These are phyloP conservation scores for Sporobolomyces roseus DNA, from an alignment of 768 basidiomycete genomes.

Conservation along the genomic window DNA sequence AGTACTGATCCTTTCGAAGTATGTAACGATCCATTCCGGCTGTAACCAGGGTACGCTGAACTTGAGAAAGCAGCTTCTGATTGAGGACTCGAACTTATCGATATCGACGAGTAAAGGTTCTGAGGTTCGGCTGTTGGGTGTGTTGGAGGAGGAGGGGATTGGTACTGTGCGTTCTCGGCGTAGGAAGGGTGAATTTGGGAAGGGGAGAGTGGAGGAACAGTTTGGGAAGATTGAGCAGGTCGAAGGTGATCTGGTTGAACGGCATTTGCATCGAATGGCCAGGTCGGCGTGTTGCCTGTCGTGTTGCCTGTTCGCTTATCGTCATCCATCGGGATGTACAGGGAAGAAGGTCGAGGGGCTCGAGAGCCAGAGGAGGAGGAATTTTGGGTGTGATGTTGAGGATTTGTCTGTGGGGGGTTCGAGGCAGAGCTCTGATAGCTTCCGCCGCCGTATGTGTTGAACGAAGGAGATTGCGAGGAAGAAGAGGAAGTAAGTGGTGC, in stretches of 20 bases:
- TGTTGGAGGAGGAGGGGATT: neutral
- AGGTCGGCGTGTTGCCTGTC: slow-evolving; percentile 22
- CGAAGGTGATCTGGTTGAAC: neutral
- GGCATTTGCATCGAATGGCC: slow-evolving; percentile 24
- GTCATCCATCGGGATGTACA: slow-evolving; percentile 38
- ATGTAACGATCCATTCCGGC: neutral
- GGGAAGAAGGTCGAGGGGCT: slow-evolving; percentile 18
- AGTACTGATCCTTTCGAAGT: slow-evolving; percentile 1
- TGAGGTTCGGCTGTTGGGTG: neutral
- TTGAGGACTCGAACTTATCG: neutral
- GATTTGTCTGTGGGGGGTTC: neutral
- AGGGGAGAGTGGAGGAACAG: slow-evolving; percentile 12
- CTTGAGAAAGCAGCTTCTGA: slow-evolving; percentile 18
- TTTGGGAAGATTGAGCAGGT: neutral
- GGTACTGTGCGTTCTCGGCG: slow-evolving; percentile 5
- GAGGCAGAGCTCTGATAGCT: neutral
- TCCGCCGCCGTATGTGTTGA: neutral
- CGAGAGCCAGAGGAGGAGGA: slow-evolving; percentile 3
- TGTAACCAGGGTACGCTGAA: slow-evolving; percentile 3
- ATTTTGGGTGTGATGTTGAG: neutral
- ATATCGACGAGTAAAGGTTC: slow-evolving; percentile 24
- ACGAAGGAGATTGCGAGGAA: neutral
- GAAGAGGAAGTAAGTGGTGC: slow-evolving; percentile 19
- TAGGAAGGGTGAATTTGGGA: slow-evolving; percentile 39
- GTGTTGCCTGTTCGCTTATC: neutral